Evolutionary conservation across 208 protist genomes (phyloP), one percentile per base, ranked within the genome.

Genomic region (Vickermania spadyakhi): DNA sequence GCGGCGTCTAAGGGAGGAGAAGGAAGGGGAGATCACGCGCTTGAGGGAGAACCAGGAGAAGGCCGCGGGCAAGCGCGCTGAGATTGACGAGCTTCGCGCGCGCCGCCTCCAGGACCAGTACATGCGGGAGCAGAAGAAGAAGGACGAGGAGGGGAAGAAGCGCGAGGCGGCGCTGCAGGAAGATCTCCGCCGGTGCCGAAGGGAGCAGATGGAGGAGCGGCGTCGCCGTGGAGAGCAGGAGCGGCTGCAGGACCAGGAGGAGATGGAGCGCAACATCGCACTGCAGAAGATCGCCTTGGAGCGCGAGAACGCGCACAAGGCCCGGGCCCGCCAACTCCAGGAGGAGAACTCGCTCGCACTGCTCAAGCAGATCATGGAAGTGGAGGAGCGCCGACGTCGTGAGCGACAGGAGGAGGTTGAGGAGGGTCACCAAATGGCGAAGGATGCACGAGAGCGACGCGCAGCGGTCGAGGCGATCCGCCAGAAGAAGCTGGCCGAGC

Each of bases 61-160:
- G 14, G 81, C 83, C 54, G 86, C 96, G 70, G 86, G 96, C 74
- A 97, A 96, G 68, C 88, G 86, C 53, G 79, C 80, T 4, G 81
- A 97, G 68, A 58, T 95, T 13, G 94, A 98, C 69, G 89, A 94
- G 30, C 79, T 98, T 26, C 88, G 93, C 26, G 94, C 89, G 14
- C 75, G 77, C 22, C 86, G 94, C 14, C 84, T 85, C 26, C 88
- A 96, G 68, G 89, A 96, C 60, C 78, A 86, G 14, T 77, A 93
- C 70, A 75, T 78, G 21, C 75, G 91, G 3, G 94, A 96, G 60
- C 67, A 76, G 59, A 62, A 78, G 2, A 65, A 69, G 26, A 94
- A 96, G 73, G 90, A 95, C 52, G 77, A 73, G 63, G 86, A 95
- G 58, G 68, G 72, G 2, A 75, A 73, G 42, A 72, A 89, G 62